A percentile compares a stretch with the other conserved stretches of the same genome.
phyloP scores from a whole-genome alignment of 2,329 filamentous ascomycete genomes.

The Alternaria triticimaculans region DNA sequence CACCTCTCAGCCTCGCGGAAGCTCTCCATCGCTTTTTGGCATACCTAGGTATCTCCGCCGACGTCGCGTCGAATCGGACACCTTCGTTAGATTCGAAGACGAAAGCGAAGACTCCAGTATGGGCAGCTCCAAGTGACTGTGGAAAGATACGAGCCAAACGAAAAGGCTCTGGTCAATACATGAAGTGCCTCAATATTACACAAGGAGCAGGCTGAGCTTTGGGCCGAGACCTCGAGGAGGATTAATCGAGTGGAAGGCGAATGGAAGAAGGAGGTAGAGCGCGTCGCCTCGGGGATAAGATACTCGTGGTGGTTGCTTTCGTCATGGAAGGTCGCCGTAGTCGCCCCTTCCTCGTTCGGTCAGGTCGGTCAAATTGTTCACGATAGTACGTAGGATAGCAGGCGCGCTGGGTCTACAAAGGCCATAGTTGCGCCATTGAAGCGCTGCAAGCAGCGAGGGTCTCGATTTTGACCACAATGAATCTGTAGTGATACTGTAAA shows the following conservation, averaged over 20 bases:
- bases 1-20: background rate
- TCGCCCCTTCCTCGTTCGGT: background rate
- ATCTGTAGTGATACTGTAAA: background rate
- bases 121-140: background rate
- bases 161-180: background rate
- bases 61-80: background rate
- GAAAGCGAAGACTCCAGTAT: background rate
- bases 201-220: background rate
- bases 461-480: background rate
- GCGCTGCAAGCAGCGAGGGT: background rate
- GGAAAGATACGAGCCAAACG: background rate
- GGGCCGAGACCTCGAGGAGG: background rate
- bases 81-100: background rate
- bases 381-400: background rate
- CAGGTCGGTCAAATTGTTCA: background rate
- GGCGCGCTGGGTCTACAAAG: background rate
- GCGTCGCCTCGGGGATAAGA: background rate
- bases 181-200: background rate
- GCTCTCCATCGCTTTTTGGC: background rate
- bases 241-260: background rate
- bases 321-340: background rate
- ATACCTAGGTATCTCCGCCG: background rate
- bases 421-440: background rate
- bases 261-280: background rate
- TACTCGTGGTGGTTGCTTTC: background rate